phyloP scores from a whole-genome alignment of 2,329 filamentous ascomycete genomes.

The Phoma herbarum region DNA sequence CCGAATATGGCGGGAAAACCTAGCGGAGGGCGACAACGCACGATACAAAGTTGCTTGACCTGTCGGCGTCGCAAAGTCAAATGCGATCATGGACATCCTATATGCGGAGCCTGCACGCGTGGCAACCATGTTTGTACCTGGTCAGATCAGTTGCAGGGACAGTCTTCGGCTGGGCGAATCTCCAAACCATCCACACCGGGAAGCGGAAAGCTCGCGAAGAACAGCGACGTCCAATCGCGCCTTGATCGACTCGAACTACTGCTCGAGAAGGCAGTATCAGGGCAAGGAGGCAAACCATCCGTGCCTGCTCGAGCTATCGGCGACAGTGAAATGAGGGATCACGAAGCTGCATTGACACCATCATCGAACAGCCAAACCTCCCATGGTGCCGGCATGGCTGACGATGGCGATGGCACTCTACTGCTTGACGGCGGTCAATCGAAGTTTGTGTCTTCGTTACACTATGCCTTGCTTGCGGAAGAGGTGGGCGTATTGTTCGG shows the following conservation, averaged over 20 bases:
- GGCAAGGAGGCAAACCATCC: conserved; percentile 26
- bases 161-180: conserved; percentile 33
- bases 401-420: conserved; percentile 49
- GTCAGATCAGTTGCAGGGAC: conserved; percentile 41
- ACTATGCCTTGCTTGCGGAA: conserved; percentile 51
- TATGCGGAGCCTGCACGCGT: conserved; percentile 50
- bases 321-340: conserved; percentile 34
- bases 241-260: conserved; percentile 50
- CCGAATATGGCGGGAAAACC: conserved; percentile 37
- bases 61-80: conserved; percentile 51
- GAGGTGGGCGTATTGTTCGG: conserved; percentile 37
- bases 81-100: conserved; percentile 51
- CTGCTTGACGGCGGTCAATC: conserved; percentile 49
- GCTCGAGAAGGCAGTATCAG: conserved; percentile 45
- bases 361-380: conserved; percentile 47
- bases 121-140: conserved; percentile 50
- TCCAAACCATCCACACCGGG: conserved; percentile 33
- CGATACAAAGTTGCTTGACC: conserved; percentile 52
- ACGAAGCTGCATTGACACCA: conserved; percentile 37
- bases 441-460: conserved; percentile 53
- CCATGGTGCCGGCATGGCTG: conserved; percentile 47
- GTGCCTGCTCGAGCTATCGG: conserved; percentile 29
- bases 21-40: conserved; percentile 45
- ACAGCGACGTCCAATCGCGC: conserved; percentile 46
- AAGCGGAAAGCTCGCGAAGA: conserved; percentile 35